Conservation (phyloP, 208 protist species). For the Acanthamoeba royreba region DNA sequence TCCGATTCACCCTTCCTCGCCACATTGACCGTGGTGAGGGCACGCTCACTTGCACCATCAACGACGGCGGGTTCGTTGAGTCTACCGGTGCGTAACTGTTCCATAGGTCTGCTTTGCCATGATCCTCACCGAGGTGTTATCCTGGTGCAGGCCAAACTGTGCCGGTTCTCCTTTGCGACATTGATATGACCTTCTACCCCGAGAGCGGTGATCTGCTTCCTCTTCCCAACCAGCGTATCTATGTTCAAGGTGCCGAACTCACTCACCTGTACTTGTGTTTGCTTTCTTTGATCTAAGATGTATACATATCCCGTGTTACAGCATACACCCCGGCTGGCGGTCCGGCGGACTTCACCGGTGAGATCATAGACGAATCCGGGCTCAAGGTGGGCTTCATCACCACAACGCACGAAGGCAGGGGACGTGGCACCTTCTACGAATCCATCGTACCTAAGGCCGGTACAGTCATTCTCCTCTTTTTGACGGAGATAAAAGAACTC, state of each 20-base stretch:
- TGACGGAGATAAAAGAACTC: neutral
- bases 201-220: conserved; percentile 7
- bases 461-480: neutral
- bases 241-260: neutral
- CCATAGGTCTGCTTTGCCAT: neutral
- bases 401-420: conserved; percentile 28
- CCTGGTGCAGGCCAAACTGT: neutral
- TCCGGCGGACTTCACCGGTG: conserved; percentile 17
- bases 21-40: neutral
- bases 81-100: neutral
- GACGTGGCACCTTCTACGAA: neutral
- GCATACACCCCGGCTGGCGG: neutral
- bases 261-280: neutral
- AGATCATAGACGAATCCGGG: conserved; percentile 15
- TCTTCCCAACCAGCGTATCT: neutral
- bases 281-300: too few relatives aligned
- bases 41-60: conserved; percentile 16
- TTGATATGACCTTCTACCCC: conserved; percentile 46
- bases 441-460: neutral
- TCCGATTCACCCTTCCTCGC: neutral
- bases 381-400: neutral
- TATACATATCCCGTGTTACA: neutral
- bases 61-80: neutral
- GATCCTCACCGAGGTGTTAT: neutral
- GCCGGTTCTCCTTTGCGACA: neutral